A percentile compares a stretch with the other conserved stretches of the same genome.
Conservation (phyloP, 169 alveolate genomes). For the Pseudocohnilembus persalinus region DNA sequence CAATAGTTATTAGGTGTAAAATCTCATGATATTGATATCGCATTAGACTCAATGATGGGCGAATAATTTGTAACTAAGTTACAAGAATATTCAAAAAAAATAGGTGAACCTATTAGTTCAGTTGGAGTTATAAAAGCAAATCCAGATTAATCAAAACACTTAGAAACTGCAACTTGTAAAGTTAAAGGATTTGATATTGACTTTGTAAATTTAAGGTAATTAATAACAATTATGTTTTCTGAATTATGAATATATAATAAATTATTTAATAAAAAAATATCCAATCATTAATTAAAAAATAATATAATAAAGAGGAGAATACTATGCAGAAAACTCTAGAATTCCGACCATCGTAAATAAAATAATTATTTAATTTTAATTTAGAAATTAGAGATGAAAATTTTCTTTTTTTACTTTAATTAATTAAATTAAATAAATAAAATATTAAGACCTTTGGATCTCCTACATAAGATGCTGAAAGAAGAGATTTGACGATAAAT, state of each 20-base stretch:
- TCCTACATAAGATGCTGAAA: slow-evolving; percentile 95
- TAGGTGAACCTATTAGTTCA: slow-evolving; percentile 70
- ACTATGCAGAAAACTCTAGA: slow-evolving; percentile 91
- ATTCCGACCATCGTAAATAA: slow-evolving; percentile 91
- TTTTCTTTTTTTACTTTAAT: no score
- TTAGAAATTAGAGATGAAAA: background rate
- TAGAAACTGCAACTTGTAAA: slow-evolving; percentile 96
- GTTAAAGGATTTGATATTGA: slow-evolving; percentile 92
- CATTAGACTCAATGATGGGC: slow-evolving; percentile 95
- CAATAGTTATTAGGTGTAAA: slow-evolving; percentile 55
- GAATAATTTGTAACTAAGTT: slow-evolving; percentile 81
- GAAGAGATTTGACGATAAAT: slow-evolving; percentile 98
- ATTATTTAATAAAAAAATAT: no score
- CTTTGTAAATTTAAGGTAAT: slow-evolving; percentile 90
- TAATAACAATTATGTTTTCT: no score
- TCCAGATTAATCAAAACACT: slow-evolving; percentile 96
- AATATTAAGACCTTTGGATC: slow-evolving; percentile 79
- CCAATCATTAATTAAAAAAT: background rate
- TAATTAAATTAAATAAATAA: background rate
- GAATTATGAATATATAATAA: no score
- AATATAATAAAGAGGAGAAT: slow-evolving; percentile 88
- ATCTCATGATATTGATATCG: slow-evolving; percentile 96
- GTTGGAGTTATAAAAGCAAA: slow-evolving; percentile 92
- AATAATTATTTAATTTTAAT: background rate
- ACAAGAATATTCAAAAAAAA: slow-evolving; percentile 60